Evolutionary conservation across 768 basidiomycete genomes (phyloP).

Genomic region (Boletus patriciae): DNA sequence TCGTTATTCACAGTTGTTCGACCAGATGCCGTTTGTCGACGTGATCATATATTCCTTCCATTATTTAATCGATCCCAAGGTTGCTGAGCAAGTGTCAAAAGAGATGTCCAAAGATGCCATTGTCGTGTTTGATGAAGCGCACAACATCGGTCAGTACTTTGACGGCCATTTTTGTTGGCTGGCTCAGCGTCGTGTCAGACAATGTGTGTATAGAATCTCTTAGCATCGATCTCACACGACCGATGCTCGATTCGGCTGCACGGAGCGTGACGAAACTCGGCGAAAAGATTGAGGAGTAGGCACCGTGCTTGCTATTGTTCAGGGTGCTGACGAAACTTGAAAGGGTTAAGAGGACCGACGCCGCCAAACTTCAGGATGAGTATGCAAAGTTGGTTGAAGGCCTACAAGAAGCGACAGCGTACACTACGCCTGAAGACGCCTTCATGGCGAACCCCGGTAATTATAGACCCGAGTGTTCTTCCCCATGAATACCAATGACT

Average conservation of each 20-base stretch:
- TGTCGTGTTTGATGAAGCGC: conserved; percentile 98
- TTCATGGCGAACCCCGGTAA: conserved; percentile 89
- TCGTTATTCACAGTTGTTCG: neutral
- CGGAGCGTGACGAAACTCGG: conserved; percentile 83
- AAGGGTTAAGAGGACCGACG: conserved; percentile 93
- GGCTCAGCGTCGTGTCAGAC: conserved; percentile 45
- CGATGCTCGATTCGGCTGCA: conserved; percentile 94
- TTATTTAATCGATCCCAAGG: conserved; percentile 97
- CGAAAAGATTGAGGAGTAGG: conserved; percentile 94
- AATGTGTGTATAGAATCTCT: conserved; percentile 99
- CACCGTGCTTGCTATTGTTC: conserved; percentile 6
- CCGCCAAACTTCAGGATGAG: conserved; percentile 92
- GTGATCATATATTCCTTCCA: conserved; percentile 99
- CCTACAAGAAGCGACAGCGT: conserved; percentile 72
- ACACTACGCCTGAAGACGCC: conserved; percentile 63
- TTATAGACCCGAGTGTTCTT: conserved; percentile 10
- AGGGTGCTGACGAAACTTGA: conserved; percentile 4
- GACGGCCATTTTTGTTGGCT: neutral
- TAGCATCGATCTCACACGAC: conserved; percentile 94
- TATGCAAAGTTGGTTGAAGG: conserved; percentile 95
- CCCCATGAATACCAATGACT: neutral
- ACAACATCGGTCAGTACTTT: conserved; percentile 82
- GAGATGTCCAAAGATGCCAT: conserved; percentile 98
- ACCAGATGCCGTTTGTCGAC: conserved; percentile 93
- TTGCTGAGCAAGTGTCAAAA: conserved; percentile 98